Evolutionary conservation across 495 filamentous ascomycete genomes (phyloP), one percentile per base, ranked within the genome.

Genomic region (Pseudoneurospora amorphoporcata): DNA sequence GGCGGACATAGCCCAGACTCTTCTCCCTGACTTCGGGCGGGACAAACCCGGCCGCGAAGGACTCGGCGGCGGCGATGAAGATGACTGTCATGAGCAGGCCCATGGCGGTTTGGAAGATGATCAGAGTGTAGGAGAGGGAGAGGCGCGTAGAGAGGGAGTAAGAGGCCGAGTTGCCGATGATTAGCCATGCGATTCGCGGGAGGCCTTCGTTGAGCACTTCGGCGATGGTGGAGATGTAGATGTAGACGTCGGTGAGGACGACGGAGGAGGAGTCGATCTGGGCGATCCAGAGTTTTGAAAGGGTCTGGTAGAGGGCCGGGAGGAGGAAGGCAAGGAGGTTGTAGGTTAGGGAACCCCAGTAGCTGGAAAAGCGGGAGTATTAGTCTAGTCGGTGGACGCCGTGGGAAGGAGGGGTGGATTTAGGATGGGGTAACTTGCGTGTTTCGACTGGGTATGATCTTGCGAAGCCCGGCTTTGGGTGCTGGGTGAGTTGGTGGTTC

Each of bases 201-300:
- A 93, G 87, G 16, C 91, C 90, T 75, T 94, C 90, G 79, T 93
- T 93, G 53, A 93, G 80, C 1, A 92, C 90, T 74, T 93, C 87
- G 0, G 85, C 87, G 17, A 92, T 83, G 19, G 87, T 83, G 37
- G 87, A 84, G 73, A 93, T 91, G 75, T 88, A 88, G 2, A 80
- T 84, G 74, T 84, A 84, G 23, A 80, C 79, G 71, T 92, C 91
- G 0, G 91, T 92, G 8, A 88, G 92, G 17, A 86, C 90, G n/a
- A 93, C 88, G 58, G 88, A 82, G 39, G 80, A 86, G 3, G 86
- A 79, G 81, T 92, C 87, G 74, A 94, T 91, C 69, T 88, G 85
- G 7, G 91, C 89, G 19, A 94, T 85, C 92, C 90, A 93, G 35
- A 93, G 83, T 78, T 94, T 94, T 72, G 85, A 86, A 2, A 93